A percentile compares a stretch with the other conserved stretches of the same genome.
Conservation (phyloP, 768 basidiomycete genomes). For the Fistulinella prunicolor region DNA sequence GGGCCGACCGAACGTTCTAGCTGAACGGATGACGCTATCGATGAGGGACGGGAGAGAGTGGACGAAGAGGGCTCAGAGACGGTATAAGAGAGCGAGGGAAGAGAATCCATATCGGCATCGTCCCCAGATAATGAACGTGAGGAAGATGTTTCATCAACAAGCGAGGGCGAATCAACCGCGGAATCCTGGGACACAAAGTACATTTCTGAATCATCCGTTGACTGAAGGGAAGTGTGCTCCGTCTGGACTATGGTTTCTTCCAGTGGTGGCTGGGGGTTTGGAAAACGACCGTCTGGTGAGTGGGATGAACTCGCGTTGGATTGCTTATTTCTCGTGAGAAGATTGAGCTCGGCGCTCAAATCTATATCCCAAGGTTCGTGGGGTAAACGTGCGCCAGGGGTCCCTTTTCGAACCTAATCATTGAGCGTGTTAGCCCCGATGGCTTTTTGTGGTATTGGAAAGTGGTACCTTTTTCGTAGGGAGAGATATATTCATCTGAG, state of each 20-base stretch:
- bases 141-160: slow-evolving; percentile 21
- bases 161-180: slow-evolving; percentile 5
- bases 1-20: slow-evolving; percentile 12
- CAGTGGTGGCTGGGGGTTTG: not conserved
- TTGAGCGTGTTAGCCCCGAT: not conserved
- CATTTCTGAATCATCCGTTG: slow-evolving; percentile 3
- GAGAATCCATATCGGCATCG: slow-evolving; percentile 31
- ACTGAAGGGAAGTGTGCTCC: not conserved
- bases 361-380: slow-evolving; percentile 41
- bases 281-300: not conserved
- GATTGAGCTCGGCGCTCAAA: slow-evolving; percentile 13
- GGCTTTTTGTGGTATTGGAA: not conserved
- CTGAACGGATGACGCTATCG: slow-evolving; percentile 36
- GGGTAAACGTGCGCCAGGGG: slow-evolving; percentile 41
- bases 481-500: slow-evolving; percentile 34
- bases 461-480: slow-evolving; percentile 36
- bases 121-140: slow-evolving; percentile 21
- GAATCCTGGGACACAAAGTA: slow-evolving; percentile 9
- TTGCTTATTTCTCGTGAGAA: slow-evolving; percentile 2
- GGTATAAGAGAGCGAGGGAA: slow-evolving; percentile 34
- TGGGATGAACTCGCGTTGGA: not conserved
- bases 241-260: not conserved
- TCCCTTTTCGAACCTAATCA: slow-evolving; percentile 39
- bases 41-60: slow-evolving; percentile 44
- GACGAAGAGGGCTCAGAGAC: slow-evolving; percentile 32